These are phyloP conservation scores for Cantharellus cinnabarinus DNA, from an alignment of 768 basidiomycete species.

Conservation along the genomic window DNA sequence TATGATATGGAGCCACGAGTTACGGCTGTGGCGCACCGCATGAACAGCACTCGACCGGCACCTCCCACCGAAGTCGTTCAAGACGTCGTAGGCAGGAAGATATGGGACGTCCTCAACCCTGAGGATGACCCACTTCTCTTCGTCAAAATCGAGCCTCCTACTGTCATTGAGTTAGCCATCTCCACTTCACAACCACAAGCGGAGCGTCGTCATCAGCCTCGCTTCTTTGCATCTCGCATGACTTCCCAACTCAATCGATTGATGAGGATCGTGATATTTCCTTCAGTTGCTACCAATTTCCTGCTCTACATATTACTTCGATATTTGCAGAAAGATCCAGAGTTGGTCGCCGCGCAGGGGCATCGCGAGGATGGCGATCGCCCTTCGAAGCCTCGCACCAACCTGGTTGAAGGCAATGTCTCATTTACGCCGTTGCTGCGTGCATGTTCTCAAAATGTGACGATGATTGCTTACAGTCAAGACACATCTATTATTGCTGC, in stretches of 20 bases:
- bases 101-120: conserved; percentile 68
- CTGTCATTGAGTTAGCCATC: conserved; percentile 42
- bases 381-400: background rate
- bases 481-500: conserved; percentile 47
- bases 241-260: conserved; percentile 25
- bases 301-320: conserved; percentile 57
- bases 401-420: conserved; percentile 14
- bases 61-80: conserved; percentile 13
- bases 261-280: conserved; percentile 63
- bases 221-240: conserved; percentile 20
- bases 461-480: conserved; percentile 49
- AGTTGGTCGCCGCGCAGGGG: conserved; percentile 69
- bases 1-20: background rate
- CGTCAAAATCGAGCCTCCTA: conserved; percentile 61
- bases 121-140: conserved; percentile 43
- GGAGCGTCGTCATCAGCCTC: background rate
- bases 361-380: conserved; percentile 32
- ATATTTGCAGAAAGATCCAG: conserved; percentile 78
- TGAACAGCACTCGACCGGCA: conserved; percentile 26
- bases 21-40: background rate
- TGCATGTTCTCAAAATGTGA: conserved; percentile 64
- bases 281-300: conserved; percentile 59
- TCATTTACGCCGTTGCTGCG: conserved; percentile 57
- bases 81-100: conserved; percentile 13
- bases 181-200: conserved; percentile 4